These are phyloP conservation scores for Astraeus odoratus DNA, from an alignment of 768 basidiomycete species.

Conservation along the genomic window DNA sequence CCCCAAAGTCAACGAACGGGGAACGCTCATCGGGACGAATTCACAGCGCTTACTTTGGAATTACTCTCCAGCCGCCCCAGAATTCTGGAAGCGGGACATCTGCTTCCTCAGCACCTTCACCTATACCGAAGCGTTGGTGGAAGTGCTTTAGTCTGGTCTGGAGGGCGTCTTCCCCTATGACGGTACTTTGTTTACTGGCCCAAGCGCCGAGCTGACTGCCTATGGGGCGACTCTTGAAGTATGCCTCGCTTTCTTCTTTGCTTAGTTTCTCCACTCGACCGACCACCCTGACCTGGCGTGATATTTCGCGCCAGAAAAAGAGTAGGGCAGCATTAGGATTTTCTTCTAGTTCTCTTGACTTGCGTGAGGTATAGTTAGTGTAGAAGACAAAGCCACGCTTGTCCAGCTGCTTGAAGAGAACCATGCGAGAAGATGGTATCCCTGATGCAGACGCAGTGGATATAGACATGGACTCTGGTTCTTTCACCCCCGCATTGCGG, in stretches of 20 bases:
- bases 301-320: constrained; percentile 89
- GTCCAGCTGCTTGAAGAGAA: constrained; percentile 90
- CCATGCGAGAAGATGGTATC: constrained; percentile 82
- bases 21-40: neutral
- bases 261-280: constrained; percentile 79
- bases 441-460: constrained; percentile 66
- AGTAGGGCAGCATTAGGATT: constrained; percentile 80
- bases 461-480: constrained; percentile 88
- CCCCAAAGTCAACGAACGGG: constrained; percentile 6
- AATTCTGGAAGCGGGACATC: constrained; percentile 77
- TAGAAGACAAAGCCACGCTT: constrained; percentile 87
- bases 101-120: constrained; percentile 28
- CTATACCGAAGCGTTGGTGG: constrained; percentile 49
- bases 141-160: constrained; percentile 51
- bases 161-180: constrained; percentile 70
- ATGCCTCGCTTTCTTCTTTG: constrained; percentile 68
- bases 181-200: constrained; percentile 84
- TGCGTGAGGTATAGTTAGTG: constrained; percentile 95
- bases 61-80: constrained; percentile 95
- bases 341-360: constrained; percentile 69
- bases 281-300: constrained; percentile 74
- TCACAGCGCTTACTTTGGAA: constrained; percentile 60
- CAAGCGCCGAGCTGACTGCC: constrained; percentile 88
- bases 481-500: constrained; percentile 50
- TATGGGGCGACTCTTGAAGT: constrained; percentile 75